Evolutionary conservation across 306 rosid species (phyloP), one percentile per base, ranked within the genome.

Genomic region (Albizia julibrissin): DNA sequence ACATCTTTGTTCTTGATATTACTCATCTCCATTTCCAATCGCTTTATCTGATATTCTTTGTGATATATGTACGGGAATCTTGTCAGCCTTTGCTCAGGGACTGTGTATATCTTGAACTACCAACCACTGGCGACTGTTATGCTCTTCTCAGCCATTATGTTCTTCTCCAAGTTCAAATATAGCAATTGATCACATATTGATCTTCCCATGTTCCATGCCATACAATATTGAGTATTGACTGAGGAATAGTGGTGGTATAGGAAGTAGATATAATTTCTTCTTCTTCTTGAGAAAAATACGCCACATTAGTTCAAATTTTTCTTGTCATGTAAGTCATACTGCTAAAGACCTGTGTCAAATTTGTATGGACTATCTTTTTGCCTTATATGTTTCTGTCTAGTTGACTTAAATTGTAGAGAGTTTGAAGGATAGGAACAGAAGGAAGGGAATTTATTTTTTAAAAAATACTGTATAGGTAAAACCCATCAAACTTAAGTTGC

Each of bases 1-100:
- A 39, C 40, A 67, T 39, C 22, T 58, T 13, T 59, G 10, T 59
- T 59, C 19, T 26, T 26, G 11, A 3, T 49, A 42, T 76, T 33
- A 40, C 58, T 40, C 7, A 3, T 61, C 54, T 40, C 15, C 24
- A 24, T 37, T 67, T 72, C 18, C 65, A 56, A 11, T 76, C 75
- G 90, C 58, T 27, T 56, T 29, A 50, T 71, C 40, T 56, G 69
- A 68, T 49, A 24, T 66, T 77, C 54, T 71, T 39, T 29, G n/a
- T 43, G 33, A 15, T 33, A 29, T 78, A 37, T n/a, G 24, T 4
- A 34, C 88, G 87, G 93, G 92, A 85, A 89, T 79, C 83, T 89
- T 78, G 91, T 89, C 39, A 88, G 95, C 83, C 84, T 91, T 75
- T 91, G 88, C 82, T 86, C 92, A 0, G 90, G 91, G 77, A 87